Evolutionary conservation across 1,139 yeast genomes (phyloP).

Genomic region (Pichia kudriavzevii): DNA sequence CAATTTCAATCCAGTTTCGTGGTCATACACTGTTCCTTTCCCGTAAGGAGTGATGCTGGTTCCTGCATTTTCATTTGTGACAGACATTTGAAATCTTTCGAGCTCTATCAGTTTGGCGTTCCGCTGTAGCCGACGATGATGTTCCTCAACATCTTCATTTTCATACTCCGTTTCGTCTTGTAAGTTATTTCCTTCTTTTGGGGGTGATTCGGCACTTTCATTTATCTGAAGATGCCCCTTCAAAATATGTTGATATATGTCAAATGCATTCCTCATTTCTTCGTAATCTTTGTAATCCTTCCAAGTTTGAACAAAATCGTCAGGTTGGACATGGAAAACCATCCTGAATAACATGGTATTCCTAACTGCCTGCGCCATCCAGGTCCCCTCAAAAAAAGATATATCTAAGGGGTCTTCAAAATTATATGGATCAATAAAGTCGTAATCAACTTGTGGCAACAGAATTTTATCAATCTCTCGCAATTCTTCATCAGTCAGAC

Average conservation of each 20-base stretch:
- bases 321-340: constrained; percentile 94
- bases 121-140: constrained; percentile 16
- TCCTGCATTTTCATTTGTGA: too few relatives aligned
- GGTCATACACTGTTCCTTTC: constrained; percentile 45
- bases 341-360: constrained; percentile 76
- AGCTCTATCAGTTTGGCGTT: constrained; percentile 23
- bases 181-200: background rate
- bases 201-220: background rate
- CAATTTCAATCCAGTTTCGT: constrained; percentile 69
- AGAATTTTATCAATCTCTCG: constrained; percentile 21
- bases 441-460: constrained; percentile 24
- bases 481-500: constrained; percentile 21
- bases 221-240: constrained; percentile 17
- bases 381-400: constrained; percentile 76
- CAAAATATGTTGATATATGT: constrained; percentile 38
- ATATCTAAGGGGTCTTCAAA: constrained; percentile 81
- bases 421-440: constrained; percentile 75
- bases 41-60: constrained; percentile 8
- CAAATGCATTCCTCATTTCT: constrained; percentile 49
- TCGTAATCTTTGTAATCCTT: constrained; percentile 71
- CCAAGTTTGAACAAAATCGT: constrained; percentile 83
- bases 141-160: constrained; percentile 11
- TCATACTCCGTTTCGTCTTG: constrained; percentile 10
- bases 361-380: constrained; percentile 78
- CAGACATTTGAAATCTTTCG: constrained; percentile 19